Evolutionary conservation across 2,329 filamentous ascomycete species (phyloP).

Genomic region (Albifimbria verrucaria): DNA sequence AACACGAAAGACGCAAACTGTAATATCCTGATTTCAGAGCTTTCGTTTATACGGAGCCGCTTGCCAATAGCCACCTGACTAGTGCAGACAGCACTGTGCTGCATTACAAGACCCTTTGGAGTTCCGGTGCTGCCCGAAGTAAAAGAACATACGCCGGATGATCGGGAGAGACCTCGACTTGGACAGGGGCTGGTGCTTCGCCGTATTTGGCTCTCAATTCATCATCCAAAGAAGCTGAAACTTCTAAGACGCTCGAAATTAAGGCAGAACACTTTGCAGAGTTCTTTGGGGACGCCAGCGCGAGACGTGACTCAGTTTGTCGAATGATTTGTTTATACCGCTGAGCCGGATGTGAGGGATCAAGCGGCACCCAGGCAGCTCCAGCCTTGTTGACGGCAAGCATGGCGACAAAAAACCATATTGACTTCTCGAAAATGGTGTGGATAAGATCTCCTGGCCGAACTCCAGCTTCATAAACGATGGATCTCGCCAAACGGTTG

Average conservation of each 20-base stretch:
- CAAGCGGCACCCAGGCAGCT: slow-evolving; percentile 13
- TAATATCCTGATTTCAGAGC: slow-evolving; percentile 2
- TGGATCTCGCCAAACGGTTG: not conserved
- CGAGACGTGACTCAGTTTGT: slow-evolving; percentile 5
- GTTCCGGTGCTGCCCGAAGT: slow-evolving; percentile 10
- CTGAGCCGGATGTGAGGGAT: slow-evolving; percentile 26
- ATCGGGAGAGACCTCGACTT: not conserved
- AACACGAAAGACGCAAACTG: slow-evolving; percentile 11
- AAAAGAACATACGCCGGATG: not conserved
- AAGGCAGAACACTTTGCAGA: not conserved
- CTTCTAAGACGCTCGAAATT: not conserved
- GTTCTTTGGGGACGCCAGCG: not conserved
- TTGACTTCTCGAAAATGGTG: slow-evolving; percentile 13
- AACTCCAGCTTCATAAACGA: no score
- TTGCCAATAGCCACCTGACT: not conserved
- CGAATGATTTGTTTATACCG: slow-evolving; percentile 10
- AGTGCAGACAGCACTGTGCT: slow-evolving; percentile 8
- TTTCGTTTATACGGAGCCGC: not conserved
- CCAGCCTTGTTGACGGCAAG: slow-evolving; percentile 13
- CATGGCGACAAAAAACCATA: slow-evolving; percentile 13
- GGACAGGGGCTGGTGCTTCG: not conserved
- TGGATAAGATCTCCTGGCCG: slow-evolving; percentile 10
- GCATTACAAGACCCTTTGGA: slow-evolving; percentile 15
- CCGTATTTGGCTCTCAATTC: not conserved
- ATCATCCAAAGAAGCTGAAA: not conserved